Base-by-base conservation (phyloP, 495 filamentous ascomycete genomes). In the Xylaria acuta region DNA sequence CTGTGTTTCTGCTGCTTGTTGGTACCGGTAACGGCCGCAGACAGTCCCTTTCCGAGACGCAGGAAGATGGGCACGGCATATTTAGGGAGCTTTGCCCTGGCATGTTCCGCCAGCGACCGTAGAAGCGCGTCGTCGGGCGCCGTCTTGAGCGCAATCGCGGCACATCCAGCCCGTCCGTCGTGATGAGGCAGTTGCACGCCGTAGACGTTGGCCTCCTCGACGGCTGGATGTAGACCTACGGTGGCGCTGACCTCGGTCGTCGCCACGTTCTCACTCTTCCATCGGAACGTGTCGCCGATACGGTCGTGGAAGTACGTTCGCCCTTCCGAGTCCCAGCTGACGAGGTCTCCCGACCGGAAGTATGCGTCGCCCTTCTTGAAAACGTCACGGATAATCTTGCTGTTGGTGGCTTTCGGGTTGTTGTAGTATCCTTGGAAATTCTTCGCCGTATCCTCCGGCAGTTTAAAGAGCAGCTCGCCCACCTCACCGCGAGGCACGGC, bases 191-290 rank as follows among this genome's bases (percentile, higher is more conserved):
- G 79, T 32, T 88, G 77, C 0, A 98, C 93, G 32, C 95, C 95
- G 73, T 97, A 98, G 1, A 98, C 94, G 72, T 95, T 97, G 30
- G 92, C 91, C 80, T 97, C 94, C 32, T 86, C 77, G 18, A 97
- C 84, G 0, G 84, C 84, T 0, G 91, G 84, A 73, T 94, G 92
- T 1, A 81, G 76, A 3, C 93, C 92, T 0, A 98, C 76, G 0
- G 90, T 90, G 64, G 94, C 90, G 30, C 88, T 88, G 7, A 97
- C 95, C 73, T 97, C 95, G 27, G 91, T 90, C 0, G 95, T 96
- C 11, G 90, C 92, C 3, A 97, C 93, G 68, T 98, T 98, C 82
- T 98, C 95, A 56, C 89, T 90, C 84, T 97, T 97, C 95, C 95
- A 98, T 22, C 95, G 89, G 84, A 93, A 98, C 0, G 95, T 98